Conservation (phyloP, 495 filamentous ascomycete genomes). For the Annulohypoxylon maeteangense region DNA sequence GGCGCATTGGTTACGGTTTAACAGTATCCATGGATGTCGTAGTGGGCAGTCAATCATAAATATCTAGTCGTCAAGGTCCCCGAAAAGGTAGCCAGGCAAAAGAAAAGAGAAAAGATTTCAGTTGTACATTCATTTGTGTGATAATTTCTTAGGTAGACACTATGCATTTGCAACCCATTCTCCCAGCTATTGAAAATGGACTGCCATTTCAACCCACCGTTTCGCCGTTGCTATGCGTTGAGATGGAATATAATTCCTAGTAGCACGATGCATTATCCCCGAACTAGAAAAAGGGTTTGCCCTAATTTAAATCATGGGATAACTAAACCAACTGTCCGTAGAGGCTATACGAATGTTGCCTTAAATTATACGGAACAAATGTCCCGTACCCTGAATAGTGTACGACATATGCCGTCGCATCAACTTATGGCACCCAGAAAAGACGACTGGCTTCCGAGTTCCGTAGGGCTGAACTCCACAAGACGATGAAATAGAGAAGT, state of each 20-base stretch:
- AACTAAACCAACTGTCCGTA: background rate
- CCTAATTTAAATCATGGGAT: background rate
- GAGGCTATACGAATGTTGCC: background rate
- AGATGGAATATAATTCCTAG: background rate
- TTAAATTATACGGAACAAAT: background rate
- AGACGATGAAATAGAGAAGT: background rate
- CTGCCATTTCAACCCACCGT: background rate
- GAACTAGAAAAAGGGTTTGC: constrained; percentile 7
- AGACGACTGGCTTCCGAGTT: no score
- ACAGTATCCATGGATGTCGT: no score
- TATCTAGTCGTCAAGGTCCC: background rate
- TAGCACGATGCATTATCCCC: background rate
- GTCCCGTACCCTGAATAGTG: background rate
- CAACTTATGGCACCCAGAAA: background rate
- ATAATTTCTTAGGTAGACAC: background rate
- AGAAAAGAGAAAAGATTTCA: background rate
- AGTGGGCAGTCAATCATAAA: background rate
- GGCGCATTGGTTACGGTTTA: background rate
- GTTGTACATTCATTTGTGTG: constrained; percentile 1
- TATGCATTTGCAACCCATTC: background rate
- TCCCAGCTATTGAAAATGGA: background rate
- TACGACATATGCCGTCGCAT: background rate
- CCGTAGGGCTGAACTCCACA: no score
- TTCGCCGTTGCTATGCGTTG: constrained; percentile 27
- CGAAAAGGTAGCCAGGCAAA: background rate